Conservation (phyloP, 2,329 filamentous ascomycete species). For the Anisogramma anomala region DNA sequence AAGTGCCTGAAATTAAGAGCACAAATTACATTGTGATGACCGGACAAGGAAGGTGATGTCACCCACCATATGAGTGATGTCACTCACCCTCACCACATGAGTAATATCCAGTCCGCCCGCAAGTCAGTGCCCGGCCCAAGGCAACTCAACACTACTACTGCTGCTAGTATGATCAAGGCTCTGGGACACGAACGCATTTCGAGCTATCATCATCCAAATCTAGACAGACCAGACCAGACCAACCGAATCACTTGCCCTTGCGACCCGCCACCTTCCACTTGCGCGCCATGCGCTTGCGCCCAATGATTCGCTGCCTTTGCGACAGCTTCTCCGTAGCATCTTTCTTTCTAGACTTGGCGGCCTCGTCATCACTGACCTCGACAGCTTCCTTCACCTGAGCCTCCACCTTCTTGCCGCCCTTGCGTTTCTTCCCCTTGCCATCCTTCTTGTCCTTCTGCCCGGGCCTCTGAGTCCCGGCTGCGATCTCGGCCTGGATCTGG, state of each 20-base stretch:
- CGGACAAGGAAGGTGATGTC: too few relatives aligned
- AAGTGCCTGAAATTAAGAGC: too few relatives aligned
- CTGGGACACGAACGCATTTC: background rate
- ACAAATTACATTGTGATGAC: too few relatives aligned
- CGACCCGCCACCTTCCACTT: conserved; percentile 39
- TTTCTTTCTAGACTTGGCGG: conserved; percentile 14
- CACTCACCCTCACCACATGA: too few relatives aligned
- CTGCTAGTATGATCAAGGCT: too few relatives aligned
- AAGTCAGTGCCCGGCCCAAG: too few relatives aligned
- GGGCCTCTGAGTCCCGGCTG: background rate
- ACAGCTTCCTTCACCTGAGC: conserved; percentile 13
- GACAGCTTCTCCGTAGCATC: conserved; percentile 26
- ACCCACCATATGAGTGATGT: too few relatives aligned
- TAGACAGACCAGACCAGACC: background rate
- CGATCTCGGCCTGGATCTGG: conserved; percentile 6
- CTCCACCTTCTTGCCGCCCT: conserved; percentile 22
- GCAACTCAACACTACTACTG: too few relatives aligned
- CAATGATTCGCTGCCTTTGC: conserved; percentile 65
- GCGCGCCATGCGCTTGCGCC: conserved; percentile 69
- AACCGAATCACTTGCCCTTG: conserved; percentile 1
- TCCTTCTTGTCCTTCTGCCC: conserved; percentile 11
- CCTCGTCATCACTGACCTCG: background rate
- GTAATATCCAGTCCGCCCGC: too few relatives aligned
- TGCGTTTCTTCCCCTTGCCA: conserved; percentile 16
- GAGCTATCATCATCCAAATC: background rate